Evolutionary conservation across 768 basidiomycete species (phyloP).

Genomic region (Leccinum aurantiacum): DNA sequence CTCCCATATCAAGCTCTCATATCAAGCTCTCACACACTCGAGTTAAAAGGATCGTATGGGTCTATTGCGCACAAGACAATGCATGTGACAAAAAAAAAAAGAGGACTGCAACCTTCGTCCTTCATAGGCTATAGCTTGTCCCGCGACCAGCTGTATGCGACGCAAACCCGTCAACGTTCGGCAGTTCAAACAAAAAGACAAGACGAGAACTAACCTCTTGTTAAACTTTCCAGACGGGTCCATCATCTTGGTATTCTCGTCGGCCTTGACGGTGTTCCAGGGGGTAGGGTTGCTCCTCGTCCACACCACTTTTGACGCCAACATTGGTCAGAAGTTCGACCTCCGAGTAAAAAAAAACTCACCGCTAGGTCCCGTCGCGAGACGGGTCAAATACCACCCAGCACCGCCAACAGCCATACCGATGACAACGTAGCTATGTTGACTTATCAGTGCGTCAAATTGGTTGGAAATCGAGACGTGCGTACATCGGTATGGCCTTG

Average conservation of each 20-base stretch:
- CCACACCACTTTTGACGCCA: constrained; percentile 48
- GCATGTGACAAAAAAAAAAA: constrained; percentile 2
- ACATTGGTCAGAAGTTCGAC: constrained; percentile 1
- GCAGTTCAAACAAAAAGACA: background rate
- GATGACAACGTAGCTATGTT: constrained; percentile 46
- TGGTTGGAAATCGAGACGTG: constrained; percentile 7
- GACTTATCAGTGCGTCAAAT: constrained; percentile 15
- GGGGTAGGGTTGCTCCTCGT: constrained; percentile 77
- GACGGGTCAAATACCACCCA: constrained; percentile 63
- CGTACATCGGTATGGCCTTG: constrained; percentile 53
- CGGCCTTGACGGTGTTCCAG: constrained; percentile 79
- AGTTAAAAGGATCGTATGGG: constrained; percentile 12
- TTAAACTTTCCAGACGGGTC: constrained; percentile 73
- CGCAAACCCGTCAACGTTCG: constrained; percentile 4
- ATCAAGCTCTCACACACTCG: background rate
- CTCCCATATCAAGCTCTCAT: background rate
- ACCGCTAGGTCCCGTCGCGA: constrained; percentile 59
- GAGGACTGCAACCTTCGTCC: background rate
- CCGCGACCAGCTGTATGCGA: constrained; percentile 62
- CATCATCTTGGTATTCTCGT: constrained; percentile 73
- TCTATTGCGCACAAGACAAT: constrained; percentile 18
- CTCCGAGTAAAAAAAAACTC: constrained; percentile 17
- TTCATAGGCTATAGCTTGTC: constrained; percentile 58
- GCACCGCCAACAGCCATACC: constrained; percentile 57
- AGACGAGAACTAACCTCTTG: constrained; percentile 45